phyloP scores from a whole-genome alignment of 2,329 filamentous ascomycete species.

The Fusarium sp. region DNA sequence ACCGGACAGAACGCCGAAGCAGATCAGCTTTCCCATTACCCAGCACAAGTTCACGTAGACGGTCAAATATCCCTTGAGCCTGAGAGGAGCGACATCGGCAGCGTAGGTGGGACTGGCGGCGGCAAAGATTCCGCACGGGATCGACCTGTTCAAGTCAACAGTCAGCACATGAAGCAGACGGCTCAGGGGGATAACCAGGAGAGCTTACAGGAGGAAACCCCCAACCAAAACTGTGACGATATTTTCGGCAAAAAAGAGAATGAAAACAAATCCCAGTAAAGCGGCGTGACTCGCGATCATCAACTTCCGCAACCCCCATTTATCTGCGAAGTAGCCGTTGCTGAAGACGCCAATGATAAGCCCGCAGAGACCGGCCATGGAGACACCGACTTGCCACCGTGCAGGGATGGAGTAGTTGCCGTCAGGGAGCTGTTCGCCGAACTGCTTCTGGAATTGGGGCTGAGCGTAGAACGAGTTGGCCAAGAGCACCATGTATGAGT shows the following conservation, averaged over 20 bases:
- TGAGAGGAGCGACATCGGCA: conserved; percentile 55
- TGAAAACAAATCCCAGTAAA: not conserved
- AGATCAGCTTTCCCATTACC: conserved; percentile 59
- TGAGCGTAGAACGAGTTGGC: conserved; percentile 12
- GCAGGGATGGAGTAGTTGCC: not conserved
- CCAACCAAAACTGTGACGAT: not conserved
- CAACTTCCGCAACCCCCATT: not conserved
- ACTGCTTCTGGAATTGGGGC: conserved; percentile 6
- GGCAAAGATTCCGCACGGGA: conserved; percentile 59
- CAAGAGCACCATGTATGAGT: conserved; percentile 12
- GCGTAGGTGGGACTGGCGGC: conserved; percentile 60
- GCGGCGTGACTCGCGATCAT: not conserved
- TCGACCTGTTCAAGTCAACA: not conserved
- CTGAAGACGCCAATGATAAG: not conserved
- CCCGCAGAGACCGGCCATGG: not conserved
- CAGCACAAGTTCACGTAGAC: conserved; percentile 60
- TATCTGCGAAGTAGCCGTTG: not conserved
- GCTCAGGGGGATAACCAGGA: not conserved
- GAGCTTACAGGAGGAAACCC: not conserved
- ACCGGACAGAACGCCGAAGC: conserved; percentile 53
- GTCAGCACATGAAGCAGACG: not conserved
- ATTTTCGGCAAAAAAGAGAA: not conserved
- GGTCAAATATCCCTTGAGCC: conserved; percentile 59
- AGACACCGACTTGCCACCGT: not conserved
- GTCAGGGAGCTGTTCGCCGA: not conserved